Evolutionary conservation across 768 basidiomycete species (phyloP).

Genomic region (Mycena olivaceomarginata): DNA sequence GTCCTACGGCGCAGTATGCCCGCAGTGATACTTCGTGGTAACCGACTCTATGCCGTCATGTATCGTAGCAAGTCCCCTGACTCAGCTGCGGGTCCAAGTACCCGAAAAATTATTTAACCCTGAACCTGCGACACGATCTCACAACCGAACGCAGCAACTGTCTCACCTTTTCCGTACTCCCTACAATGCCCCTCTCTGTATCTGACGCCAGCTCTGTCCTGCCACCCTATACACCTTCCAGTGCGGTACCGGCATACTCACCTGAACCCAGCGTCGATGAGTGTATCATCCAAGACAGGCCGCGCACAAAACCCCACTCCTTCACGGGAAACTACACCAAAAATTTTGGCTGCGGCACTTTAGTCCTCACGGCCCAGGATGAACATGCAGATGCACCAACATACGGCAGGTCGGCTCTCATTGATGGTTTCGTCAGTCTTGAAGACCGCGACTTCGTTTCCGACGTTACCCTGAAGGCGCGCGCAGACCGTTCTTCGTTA

Average conservation of each 20-base stretch:
- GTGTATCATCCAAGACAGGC: conserved; percentile 70
- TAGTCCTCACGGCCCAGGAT: conserved; percentile 70
- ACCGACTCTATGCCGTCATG: background rate
- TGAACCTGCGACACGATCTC: background rate
- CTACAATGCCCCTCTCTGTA: conserved; percentile 4
- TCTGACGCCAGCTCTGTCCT: conserved; percentile 45
- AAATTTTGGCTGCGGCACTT: conserved; percentile 60
- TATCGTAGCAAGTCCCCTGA: background rate
- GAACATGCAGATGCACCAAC: conserved; percentile 58
- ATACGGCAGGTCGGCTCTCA: conserved; percentile 63
- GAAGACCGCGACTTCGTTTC: conserved; percentile 59
- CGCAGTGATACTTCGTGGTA: background rate
- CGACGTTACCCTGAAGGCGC: conserved; percentile 67
- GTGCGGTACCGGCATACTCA: conserved; percentile 75
- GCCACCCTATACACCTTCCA: conserved; percentile 73
- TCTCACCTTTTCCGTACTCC: background rate
- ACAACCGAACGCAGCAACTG: background rate
- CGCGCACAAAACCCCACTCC: conserved; percentile 47
- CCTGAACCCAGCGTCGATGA: conserved; percentile 71
- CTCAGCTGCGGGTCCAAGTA: background rate
- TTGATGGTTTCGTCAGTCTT: conserved; percentile 68
- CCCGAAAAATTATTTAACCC: background rate
- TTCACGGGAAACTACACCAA: conserved; percentile 62
- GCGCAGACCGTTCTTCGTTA: background rate
- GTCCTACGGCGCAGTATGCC: background rate